These are phyloP conservation scores for Podila epigama DNA, from an alignment of 192 early-diverging fungal genomes.

Conservation along the genomic window DNA sequence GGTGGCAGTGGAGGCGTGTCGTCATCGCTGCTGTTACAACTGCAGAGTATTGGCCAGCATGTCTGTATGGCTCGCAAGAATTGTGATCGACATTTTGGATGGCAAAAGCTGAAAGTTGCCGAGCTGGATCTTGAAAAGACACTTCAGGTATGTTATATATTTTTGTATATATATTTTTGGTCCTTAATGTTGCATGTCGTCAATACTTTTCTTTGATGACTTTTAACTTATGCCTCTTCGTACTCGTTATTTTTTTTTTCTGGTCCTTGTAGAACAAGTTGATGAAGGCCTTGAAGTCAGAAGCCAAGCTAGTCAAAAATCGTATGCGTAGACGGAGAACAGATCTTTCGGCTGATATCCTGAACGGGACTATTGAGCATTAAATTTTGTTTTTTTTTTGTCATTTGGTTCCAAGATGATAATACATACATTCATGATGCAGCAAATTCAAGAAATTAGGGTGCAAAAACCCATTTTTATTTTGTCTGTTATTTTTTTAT, in stretches of 20 bases:
- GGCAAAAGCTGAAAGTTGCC: slow-evolving; percentile 53
- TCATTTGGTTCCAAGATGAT: too few species aligned
- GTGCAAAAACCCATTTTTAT: too few species aligned
- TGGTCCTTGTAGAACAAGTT: slow-evolving; percentile 23
- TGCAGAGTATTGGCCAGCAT: slow-evolving; percentile 20
- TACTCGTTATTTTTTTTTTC: background rate
- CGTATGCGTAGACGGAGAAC: slow-evolving; percentile 57
- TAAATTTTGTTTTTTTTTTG: too few species aligned
- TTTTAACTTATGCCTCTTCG: background rate
- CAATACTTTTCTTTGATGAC: background rate
- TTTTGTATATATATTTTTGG: slow-evolving; percentile 4
- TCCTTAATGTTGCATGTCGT: background rate
- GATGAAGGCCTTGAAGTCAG: slow-evolving; percentile 34
- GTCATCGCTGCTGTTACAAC: background rate
- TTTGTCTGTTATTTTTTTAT: too few species aligned
- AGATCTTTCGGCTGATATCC: slow-evolving; percentile 48
- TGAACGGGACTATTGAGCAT: slow-evolving; percentile 59
- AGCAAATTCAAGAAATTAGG: background rate
- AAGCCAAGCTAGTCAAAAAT: slow-evolving; percentile 52
- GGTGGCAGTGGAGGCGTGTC: background rate
- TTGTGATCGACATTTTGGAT: slow-evolving; percentile 57
- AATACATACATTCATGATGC: too few species aligned
- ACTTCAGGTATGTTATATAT: slow-evolving; percentile 24
- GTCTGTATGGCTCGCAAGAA: slow-evolving; percentile 45
- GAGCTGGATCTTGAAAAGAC: slow-evolving; percentile 56